Evolutionary conservation across 1,284 basidiomycete species (phyloP).

Genomic region (Rhodotorula sp.): DNA sequence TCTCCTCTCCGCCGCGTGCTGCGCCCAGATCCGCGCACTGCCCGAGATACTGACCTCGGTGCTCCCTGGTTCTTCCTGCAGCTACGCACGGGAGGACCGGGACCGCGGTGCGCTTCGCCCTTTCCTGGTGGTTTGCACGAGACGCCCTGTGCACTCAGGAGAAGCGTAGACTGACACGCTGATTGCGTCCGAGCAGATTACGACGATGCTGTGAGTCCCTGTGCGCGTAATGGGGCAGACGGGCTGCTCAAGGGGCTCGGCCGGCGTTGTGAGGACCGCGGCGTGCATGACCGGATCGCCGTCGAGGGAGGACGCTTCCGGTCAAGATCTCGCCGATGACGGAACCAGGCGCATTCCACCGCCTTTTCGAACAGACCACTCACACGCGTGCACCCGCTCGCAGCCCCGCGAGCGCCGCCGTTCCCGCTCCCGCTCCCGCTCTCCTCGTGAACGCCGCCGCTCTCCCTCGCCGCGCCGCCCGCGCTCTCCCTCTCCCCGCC

Average conservation of each 20-base stretch:
- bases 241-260: background rate
- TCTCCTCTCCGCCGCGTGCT: background rate
- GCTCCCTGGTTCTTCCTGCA: background rate
- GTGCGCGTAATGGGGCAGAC: background rate
- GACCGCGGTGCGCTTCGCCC: conserved; percentile 3
- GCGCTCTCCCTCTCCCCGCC: conserved; percentile 29
- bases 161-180: background rate
- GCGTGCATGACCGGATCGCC: background rate
- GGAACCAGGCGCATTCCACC: too few species aligned
- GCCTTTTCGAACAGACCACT: background rate
- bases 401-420: conserved; percentile 18
- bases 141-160: background rate
- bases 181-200: background rate
- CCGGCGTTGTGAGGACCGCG: background rate
- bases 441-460: conserved; percentile 20
- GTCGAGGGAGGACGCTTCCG: background rate
- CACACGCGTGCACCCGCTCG: background rate
- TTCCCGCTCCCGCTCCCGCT: conserved; percentile 22
- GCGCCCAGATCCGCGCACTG: background rate
- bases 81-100: background rate
- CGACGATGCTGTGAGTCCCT: conserved; percentile 19
- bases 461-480: conserved; percentile 25
- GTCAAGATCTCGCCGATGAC: background rate
- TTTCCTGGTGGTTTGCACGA: too few species aligned
- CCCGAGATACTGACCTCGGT: background rate